phyloP scores from a whole-genome alignment of 306 rosid genomes.

The Sindora glabra region DNA sequence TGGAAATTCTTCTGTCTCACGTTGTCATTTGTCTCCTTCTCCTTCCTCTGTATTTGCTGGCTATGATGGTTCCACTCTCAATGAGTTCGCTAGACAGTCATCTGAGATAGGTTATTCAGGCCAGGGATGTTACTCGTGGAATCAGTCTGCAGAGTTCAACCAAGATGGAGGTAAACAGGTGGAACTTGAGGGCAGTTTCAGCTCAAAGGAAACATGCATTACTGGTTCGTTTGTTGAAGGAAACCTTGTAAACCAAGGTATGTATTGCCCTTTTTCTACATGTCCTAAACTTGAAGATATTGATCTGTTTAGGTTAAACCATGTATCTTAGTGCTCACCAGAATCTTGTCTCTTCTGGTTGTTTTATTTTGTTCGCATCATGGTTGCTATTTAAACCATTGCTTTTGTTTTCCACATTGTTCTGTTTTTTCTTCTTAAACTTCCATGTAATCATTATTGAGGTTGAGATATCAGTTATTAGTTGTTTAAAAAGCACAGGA shows the following conservation, averaged over 20 bases:
- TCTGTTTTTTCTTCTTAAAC: too few species aligned
- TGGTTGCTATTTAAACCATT: background rate
- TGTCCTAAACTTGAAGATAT: background rate
- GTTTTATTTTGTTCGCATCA: background rate
- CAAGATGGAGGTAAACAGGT: slow-evolving; percentile 28
- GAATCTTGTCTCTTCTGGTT: background rate
- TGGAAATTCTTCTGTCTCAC: slow-evolving; percentile 20
- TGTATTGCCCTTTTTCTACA: background rate
- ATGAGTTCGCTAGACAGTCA: slow-evolving; percentile 22
- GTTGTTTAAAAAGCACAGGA: too few species aligned
- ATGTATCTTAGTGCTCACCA: background rate
- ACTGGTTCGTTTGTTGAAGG: slow-evolving; percentile 20
- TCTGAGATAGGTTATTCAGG: too few species aligned
- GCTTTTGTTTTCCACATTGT: too few species aligned
- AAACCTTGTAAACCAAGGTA: slow-evolving; percentile 44
- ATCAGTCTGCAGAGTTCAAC: slow-evolving; percentile 35
- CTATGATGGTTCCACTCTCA: slow-evolving; percentile 21
- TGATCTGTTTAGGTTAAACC: background rate
- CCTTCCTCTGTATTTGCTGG: slow-evolving; percentile 23
- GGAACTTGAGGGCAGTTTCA: slow-evolving; percentile 30
- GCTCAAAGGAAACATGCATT: slow-evolving; percentile 20
- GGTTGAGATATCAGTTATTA: too few species aligned
- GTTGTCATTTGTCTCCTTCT: slow-evolving; percentile 37
- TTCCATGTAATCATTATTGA: too few species aligned
- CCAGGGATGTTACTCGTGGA: slow-evolving; percentile 32